Percentiles rank a stretch among this genome's conserved stretches.
phyloP scores from a whole-genome alignment of 2,329 filamentous ascomycete species.

The Cladobotryum mycophilum region DNA sequence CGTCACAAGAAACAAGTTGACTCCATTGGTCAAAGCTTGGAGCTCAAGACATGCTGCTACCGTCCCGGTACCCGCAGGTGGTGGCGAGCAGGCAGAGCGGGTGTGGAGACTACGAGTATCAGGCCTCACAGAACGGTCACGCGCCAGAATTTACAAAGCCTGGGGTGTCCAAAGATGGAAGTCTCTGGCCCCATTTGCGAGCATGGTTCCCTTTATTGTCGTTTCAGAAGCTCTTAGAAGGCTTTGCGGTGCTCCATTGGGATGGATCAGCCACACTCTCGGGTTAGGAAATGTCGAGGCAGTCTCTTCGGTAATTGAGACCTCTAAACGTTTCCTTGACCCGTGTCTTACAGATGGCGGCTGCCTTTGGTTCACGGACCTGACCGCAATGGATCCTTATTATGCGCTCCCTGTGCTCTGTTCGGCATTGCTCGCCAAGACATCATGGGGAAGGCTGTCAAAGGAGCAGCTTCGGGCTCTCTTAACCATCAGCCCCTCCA shows the following conservation, averaged over 20 bases:
- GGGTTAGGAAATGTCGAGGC: slow-evolving; percentile 20
- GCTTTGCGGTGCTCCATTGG: slow-evolving; percentile 31
- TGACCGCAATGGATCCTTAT: slow-evolving; percentile 46
- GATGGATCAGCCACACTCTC: slow-evolving; percentile 25
- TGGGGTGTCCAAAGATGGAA: slow-evolving; percentile 45
- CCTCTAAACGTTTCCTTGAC: slow-evolving; percentile 25
- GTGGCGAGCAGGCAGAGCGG: slow-evolving; percentile 12
- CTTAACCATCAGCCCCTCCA: slow-evolving; percentile 16
- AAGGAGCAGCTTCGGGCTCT: slow-evolving; percentile 22
- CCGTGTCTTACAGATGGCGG: slow-evolving; percentile 43
- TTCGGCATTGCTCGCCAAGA: slow-evolving; percentile 23
- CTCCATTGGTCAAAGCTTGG: slow-evolving; percentile 29
- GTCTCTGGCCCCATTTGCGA: slow-evolving; percentile 31
- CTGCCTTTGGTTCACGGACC: slow-evolving; percentile 50
- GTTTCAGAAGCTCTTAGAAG: slow-evolving; percentile 45
- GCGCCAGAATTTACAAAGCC: slow-evolving; percentile 28
- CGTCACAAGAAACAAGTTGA: slow-evolving; percentile 22
- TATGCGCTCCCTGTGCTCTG: slow-evolving; percentile 39
- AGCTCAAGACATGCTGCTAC: slow-evolving; percentile 18
- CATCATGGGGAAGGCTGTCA: slow-evolving; percentile 24
- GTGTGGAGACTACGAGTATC: slow-evolving; percentile 19
- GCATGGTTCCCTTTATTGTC: slow-evolving; percentile 43
- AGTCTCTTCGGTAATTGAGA: slow-evolving; percentile 18
- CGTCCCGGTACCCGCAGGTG: slow-evolving; percentile 4
- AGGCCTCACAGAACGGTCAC: slow-evolving; percentile 23